A percentile compares a stretch with the other conserved stretches of the same genome.
These are phyloP conservation scores for Physaria fendleri DNA, from an alignment of 345 rosid genomes.

Conservation along the genomic window DNA sequence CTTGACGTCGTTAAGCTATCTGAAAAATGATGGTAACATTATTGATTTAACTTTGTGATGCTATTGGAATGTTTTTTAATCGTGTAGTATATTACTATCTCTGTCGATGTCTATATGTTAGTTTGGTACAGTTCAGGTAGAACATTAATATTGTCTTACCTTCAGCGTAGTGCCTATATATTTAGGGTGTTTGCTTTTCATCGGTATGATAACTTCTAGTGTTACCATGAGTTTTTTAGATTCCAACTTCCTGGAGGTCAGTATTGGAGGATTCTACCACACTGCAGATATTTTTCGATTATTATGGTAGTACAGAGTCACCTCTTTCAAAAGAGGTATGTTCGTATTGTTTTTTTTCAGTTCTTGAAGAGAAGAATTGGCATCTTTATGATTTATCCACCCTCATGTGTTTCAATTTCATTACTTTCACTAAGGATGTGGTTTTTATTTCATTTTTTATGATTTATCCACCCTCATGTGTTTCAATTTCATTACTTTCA, in stretches of 20 bases:
- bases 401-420: not conserved
- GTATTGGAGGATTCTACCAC: conserved; percentile 91
- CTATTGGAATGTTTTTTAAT: not conserved
- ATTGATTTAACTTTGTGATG: too few relatives aligned
- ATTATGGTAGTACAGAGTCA: conserved; percentile 63
- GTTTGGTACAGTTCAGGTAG: conserved; percentile 98
- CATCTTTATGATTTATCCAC: not conserved
- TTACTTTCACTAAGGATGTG: conserved; percentile 3
- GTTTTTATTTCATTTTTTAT: too few relatives aligned
- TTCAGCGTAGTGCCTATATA: not conserved
- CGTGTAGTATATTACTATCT: not conserved
- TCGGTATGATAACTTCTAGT: too few relatives aligned
- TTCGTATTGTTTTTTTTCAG: not conserved
- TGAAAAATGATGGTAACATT: conserved; percentile 97
- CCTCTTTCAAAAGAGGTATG: conserved; percentile 95
- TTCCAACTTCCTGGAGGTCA: conserved; percentile 85
- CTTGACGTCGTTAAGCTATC: conserved; percentile 73
- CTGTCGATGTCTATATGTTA: conserved; percentile 22
- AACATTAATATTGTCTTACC: not conserved
- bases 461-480: not conserved
- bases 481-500: conserved; percentile 8
- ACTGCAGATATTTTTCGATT: conserved; percentile 91
- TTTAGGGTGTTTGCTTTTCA: too few relatives aligned
- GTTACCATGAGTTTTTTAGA: conserved; percentile 39
- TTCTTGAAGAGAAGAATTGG: conserved; percentile 9